Evolutionary conservation across 768 basidiomycete species (phyloP), one percentile per base, ranked within the genome.

Genomic region (Tremella fuciformis): DNA sequence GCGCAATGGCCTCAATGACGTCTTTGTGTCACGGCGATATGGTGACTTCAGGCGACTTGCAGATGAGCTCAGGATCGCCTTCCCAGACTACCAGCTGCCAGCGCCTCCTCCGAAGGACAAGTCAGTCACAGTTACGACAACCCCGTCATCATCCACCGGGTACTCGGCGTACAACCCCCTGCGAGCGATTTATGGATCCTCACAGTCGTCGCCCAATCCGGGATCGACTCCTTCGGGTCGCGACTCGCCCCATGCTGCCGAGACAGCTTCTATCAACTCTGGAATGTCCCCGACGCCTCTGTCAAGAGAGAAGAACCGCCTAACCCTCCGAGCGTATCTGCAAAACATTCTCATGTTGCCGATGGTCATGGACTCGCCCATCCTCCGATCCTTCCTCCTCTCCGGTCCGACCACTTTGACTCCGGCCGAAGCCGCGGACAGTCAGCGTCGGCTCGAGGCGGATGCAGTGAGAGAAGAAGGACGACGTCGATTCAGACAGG

Each of bases 321-420:
- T 99, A 3, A 98, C 96, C 0, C 83, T 99, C 16, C 85, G 96
- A 18, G 86, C 91, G 0, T 98, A 97, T 77, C 82, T 99, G n/a
- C 88, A 89, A 64, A 77, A 84, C 0, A 80, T 99, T 25, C 81
- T 98, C 55, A 77, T 84, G 21, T 84, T 84, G 0, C 83, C 85
- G 0, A 80, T 81, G 19, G 82, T 96, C n/a, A 86, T 88, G 3
- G 86, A 88, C 44, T 91, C 90, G 0, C 88, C 90, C 3, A 88
- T 97, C 11, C 81, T 97, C 38, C 82, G 83, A 52, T 88, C 88
- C 0, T 99, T 98, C 79, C 80, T 99, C 39, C 80, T 91, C 25
- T 85, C 88, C 15, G 83, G 83, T 3, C 88, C 90, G 0, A 89
- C 86, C 2, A 78, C 76, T 1, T 79, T 97, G 52, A 84, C 83